Base-by-base conservation (phyloP, 257 asterid species). In the Penstemon davidsonii region DNA sequence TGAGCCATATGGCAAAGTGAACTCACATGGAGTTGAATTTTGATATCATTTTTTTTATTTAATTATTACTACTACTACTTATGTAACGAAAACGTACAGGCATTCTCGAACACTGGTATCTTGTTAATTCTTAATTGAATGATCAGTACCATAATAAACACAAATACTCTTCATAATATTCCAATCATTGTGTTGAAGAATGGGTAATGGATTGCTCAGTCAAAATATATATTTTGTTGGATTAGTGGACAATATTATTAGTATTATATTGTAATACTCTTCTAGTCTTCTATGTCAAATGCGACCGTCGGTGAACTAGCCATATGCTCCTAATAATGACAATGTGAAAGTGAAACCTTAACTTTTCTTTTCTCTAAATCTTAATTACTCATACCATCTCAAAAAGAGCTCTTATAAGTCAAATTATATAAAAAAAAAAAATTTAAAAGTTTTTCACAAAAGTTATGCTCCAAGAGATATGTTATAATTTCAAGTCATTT, bases 11-110 rank as follows among this genome's bases (percentile, higher is more conserved):
- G 52, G 67, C 45, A 46, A 46, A 50, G 68, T 37, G 79, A 43
- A 52, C 43, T 62, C 75, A 68, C 70, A 69, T 68, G 81, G 25
- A 19, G 2, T 25, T 55, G 41, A 13, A 60, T 54, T 61, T 67
- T 50, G 10, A 8, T 33, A 54, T 8, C 36, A 6, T 0, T 40
- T 6, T 25, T 49, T 15, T 49, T 10, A 38, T 64, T 38, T 36
- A 13, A 3, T 25, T n/a, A 55, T 45, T 18, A 43, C 0, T 42
- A 15, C 18, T 15, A 15, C 18, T 15, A 15, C 18, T 43, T 19
- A 62, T 36, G 15, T 41, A 15, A 15, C 4, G 5, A 11, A 60
- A 60, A 15, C 39, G 33, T 57, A 1, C 33, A 25, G 33, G 11
- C 51, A 46, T 46, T 6, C 51, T 0, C 10, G 9, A 46, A 3